Percentiles rank a stretch among this genome's conserved stretches.
Evolutionary conservation across 2,329 filamentous ascomycete species (phyloP).

Genomic region (Neofusicoccum parvum): DNA sequence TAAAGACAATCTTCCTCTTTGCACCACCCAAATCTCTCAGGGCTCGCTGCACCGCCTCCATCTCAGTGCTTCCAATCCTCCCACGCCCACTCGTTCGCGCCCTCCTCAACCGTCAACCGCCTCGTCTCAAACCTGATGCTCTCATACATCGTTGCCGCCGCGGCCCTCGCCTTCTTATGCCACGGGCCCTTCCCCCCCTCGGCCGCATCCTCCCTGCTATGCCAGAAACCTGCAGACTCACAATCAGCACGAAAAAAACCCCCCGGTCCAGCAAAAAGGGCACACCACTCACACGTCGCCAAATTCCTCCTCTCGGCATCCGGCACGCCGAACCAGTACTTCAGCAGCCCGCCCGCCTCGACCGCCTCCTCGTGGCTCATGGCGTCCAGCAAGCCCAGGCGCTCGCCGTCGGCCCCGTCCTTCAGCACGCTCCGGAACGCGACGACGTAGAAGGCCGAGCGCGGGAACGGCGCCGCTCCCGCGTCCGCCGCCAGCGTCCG

Average conservation of each 20-base stretch:
- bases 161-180: constrained; percentile 56
- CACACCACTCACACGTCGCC: constrained; percentile 63
- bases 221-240: constrained; percentile 59
- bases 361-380: constrained; percentile 80
- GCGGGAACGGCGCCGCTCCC: constrained; percentile 58
- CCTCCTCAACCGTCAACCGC: constrained; percentile 66
- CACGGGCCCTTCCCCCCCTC: constrained; percentile 60
- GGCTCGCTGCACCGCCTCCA: background rate
- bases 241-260: constrained; percentile 1
- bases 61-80: constrained; percentile 31
- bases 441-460: constrained; percentile 77
- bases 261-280: background rate
- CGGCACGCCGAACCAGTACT: constrained; percentile 87
- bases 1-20: no score
- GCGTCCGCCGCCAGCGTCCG: constrained; percentile 53
- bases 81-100: constrained; percentile 60
- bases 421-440: constrained; percentile 77
- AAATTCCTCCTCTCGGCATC: constrained; percentile 73
- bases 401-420: constrained; percentile 64
- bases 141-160: constrained; percentile 51
- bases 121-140: constrained; percentile 44
- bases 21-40: no score
- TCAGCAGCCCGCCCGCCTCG: constrained; percentile 77
- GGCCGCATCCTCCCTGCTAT: constrained; percentile 62
- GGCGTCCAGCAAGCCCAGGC: constrained; percentile 74